Evolutionary conservation across 371 early-diverging fungal species (phyloP).

Genomic region (Mortierella sp.): DNA sequence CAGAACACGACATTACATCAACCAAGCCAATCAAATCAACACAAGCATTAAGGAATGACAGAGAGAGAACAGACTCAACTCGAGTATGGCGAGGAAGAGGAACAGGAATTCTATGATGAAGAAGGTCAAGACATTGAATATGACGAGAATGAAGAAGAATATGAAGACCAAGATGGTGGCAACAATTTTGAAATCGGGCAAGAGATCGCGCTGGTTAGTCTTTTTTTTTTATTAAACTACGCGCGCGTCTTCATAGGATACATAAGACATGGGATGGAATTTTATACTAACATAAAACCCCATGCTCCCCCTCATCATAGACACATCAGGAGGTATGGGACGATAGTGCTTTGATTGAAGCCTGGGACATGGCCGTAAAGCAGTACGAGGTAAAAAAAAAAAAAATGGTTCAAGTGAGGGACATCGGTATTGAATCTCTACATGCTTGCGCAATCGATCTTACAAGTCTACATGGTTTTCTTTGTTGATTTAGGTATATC

Average conservation of each 20-base stretch:
- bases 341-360: conserved; percentile 69
- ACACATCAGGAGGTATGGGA: conserved; percentile 70
- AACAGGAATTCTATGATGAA: conserved; percentile 16
- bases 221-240: background rate
- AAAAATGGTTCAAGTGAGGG: no score
- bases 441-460: background rate
- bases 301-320: conserved; percentile 4
- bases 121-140: conserved; percentile 3
- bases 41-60: background rate
- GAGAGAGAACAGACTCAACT: background rate
- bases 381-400: conserved; percentile 60
- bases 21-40: background rate
- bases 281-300: background rate
- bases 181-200: conserved; percentile 22
- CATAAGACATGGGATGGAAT: no score
- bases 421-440: background rate
- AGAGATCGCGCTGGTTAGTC: conserved; percentile 28
- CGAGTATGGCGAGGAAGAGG: background rate
- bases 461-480: background rate
- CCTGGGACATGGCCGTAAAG: conserved; percentile 71
- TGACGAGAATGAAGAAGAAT: conserved; percentile 16
- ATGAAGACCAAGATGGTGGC: conserved; percentile 16
- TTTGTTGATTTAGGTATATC: conserved; percentile 25
- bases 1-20: no score
- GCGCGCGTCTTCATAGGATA: background rate